phyloP scores from a whole-genome alignment of 495 filamentous ascomycete species.

The Penicillium canescens region DNA sequence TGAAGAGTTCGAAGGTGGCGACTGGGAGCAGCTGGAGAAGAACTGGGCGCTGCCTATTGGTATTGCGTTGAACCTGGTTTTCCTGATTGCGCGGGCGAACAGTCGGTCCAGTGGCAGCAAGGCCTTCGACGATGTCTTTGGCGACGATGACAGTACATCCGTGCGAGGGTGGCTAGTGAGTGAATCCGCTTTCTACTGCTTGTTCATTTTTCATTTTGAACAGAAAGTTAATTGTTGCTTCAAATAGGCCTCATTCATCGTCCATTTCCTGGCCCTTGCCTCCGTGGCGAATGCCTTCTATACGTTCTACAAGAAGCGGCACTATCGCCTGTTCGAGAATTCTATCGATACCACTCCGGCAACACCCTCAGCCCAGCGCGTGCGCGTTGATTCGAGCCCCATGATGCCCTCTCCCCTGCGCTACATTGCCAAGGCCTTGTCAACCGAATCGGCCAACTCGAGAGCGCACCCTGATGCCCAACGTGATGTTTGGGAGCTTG shows the following conservation, averaged over 20 bases:
- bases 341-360: slow-evolving; percentile 70
- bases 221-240: slow-evolving; percentile 7
- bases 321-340: slow-evolving; percentile 90
- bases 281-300: slow-evolving; percentile 76
- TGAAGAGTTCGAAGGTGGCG: slow-evolving; percentile 82
- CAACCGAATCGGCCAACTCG: slow-evolving; percentile 59
- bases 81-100: slow-evolving; percentile 83
- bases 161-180: slow-evolving; percentile 80
- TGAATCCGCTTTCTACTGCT: slow-evolving; percentile 14
- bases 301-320: slow-evolving; percentile 77
- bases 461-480: slow-evolving; percentile 82
- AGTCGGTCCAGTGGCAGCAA: slow-evolving; percentile 43
- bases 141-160: slow-evolving; percentile 61
- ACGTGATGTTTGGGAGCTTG: slow-evolving; percentile 92
- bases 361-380: slow-evolving; percentile 86
- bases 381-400: slow-evolving; percentile 87
- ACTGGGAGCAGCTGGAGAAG: slow-evolving; percentile 81
- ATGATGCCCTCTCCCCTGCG: slow-evolving; percentile 75
- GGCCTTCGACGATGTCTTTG: slow-evolving; percentile 79
- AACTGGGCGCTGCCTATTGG: slow-evolving; percentile 73
- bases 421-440: slow-evolving; percentile 68
- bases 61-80: slow-evolving; percentile 70
- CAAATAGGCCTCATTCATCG: slow-evolving; percentile 63
- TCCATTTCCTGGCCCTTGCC: slow-evolving; percentile 63
- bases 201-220: not conserved